Conservation (phyloP, 768 basidiomycete genomes). For the Trametes punicea region DNA sequence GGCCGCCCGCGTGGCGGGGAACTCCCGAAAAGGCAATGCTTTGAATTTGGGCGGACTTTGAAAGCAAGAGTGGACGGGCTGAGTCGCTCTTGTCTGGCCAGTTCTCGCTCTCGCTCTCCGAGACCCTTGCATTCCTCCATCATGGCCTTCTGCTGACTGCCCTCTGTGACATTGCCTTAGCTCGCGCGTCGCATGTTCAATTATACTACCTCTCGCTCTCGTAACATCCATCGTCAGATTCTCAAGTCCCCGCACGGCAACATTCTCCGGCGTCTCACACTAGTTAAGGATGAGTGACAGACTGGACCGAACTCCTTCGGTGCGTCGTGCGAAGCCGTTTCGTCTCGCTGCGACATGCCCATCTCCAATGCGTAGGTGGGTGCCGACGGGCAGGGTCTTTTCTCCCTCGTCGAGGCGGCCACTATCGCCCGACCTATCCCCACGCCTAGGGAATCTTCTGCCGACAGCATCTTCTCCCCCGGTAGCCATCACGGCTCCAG, state of each 20-base stretch:
- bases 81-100: slow-evolving; percentile 8
- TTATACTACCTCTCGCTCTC: not conserved
- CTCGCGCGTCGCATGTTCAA: slow-evolving; percentile 4
- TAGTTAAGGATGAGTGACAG: slow-evolving; percentile 8
- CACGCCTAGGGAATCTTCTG: slow-evolving; percentile 1
- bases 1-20: too few relatives aligned
- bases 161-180: slow-evolving; percentile 6
- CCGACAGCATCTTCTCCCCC: slow-evolving; percentile 11
- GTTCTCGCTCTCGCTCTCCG: slow-evolving; percentile 1
- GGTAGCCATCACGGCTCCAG: slow-evolving; percentile 25
- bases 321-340: not conserved
- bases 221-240: not conserved
- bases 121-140: slow-evolving; percentile 17
- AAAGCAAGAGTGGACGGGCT: slow-evolving; percentile 2
- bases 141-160: slow-evolving; percentile 19
- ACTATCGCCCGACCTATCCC: slow-evolving; percentile 14
- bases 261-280: slow-evolving; percentile 5
- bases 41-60: slow-evolving; percentile 23
- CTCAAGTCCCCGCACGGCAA: not conserved
- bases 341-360: not conserved
- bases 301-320: slow-evolving; percentile 10
- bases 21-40: slow-evolving; percentile 5
- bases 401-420: slow-evolving; percentile 20
- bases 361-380: not conserved
- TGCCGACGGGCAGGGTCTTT: slow-evolving; percentile 5